phyloP scores from a whole-genome alignment of 2,329 filamentous ascomycete genomes.

The Lasiodiplodia theobromae region DNA sequence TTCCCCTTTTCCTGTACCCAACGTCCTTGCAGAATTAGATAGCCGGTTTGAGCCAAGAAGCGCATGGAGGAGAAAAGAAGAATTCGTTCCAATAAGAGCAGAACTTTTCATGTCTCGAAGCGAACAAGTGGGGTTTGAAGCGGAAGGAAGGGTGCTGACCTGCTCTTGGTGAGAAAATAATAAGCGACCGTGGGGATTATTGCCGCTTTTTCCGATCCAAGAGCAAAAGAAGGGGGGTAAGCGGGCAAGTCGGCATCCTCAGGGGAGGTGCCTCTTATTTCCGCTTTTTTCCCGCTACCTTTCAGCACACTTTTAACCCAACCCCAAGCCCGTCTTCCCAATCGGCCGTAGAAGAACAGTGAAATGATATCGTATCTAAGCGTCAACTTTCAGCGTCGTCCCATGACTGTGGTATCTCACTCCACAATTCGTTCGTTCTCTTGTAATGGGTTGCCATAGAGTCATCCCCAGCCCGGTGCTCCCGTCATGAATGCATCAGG shows the following conservation, averaged over 20 bases:
- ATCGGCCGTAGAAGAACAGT: not conserved
- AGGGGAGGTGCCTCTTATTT: not conserved
- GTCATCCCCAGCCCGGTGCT: constrained; percentile 21
- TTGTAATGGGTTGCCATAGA: constrained; percentile 13
- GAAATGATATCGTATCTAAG: constrained; percentile 2
- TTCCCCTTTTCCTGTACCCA: not conserved
- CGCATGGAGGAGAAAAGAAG: not conserved
- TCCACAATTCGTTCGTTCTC: not conserved
- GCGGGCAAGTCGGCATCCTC: not conserved
- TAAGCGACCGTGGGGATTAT: not conserved
- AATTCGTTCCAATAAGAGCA: not conserved
- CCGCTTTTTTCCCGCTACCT: not conserved
- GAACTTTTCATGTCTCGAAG: not conserved
- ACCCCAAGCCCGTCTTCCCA: not conserved
- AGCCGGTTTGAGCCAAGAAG: not conserved
- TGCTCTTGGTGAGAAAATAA: not conserved
- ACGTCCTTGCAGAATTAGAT: not conserved
- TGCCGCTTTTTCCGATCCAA: not conserved
- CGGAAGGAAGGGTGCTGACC: not conserved
- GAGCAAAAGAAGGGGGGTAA: not conserved
- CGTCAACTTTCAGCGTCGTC: not conserved
- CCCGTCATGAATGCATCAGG: constrained; percentile 25
- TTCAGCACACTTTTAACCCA: not conserved
- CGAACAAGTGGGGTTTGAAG: not conserved
- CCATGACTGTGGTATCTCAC: not conserved